These are phyloP conservation scores for Nicotiana knightiana DNA, from an alignment of 257 asterid genomes.

Conservation along the genomic window DNA sequence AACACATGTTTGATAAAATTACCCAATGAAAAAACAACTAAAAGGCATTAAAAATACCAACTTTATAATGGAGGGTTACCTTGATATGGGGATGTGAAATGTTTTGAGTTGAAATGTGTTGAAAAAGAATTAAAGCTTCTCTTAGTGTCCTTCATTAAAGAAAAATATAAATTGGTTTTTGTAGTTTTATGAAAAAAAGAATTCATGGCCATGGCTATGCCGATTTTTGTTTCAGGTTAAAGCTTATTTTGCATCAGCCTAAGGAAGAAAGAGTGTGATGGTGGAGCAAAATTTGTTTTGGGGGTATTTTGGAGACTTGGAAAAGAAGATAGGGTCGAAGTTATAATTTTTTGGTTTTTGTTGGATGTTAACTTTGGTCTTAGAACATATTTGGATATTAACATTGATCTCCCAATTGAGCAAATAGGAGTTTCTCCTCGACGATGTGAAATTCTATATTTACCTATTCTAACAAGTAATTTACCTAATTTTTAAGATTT, in stretches of 20 bases:
- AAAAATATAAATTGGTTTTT: slow-evolving; percentile 18
- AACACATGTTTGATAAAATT: background rate
- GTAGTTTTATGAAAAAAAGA: slow-evolving; percentile 30
- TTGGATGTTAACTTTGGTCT: background rate
- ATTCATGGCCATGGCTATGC: slow-evolving; percentile 23
- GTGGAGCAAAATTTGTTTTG: background rate
- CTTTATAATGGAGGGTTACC: slow-evolving; percentile 22
- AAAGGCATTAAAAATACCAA: background rate
- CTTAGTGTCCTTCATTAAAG: slow-evolving; percentile 15
- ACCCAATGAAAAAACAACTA: background rate
- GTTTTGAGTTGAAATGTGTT: slow-evolving; percentile 22
- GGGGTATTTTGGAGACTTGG: background rate
- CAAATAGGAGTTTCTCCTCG: background rate
- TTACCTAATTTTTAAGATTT: too few relatives aligned
- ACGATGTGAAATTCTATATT: too few relatives aligned
- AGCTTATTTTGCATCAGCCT: background rate
- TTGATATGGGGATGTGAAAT: slow-evolving; percentile 28
- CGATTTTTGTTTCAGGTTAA: background rate
- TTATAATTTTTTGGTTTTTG: background rate
- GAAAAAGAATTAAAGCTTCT: slow-evolving; percentile 16
- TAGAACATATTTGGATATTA: background rate
- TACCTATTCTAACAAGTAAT: too few relatives aligned
- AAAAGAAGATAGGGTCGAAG: background rate
- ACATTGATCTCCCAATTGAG: background rate
- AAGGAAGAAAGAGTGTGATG: background rate